phyloP scores from a whole-genome alignment of 2,329 filamentous ascomycete genomes.

The Fusarium kyushuense region DNA sequence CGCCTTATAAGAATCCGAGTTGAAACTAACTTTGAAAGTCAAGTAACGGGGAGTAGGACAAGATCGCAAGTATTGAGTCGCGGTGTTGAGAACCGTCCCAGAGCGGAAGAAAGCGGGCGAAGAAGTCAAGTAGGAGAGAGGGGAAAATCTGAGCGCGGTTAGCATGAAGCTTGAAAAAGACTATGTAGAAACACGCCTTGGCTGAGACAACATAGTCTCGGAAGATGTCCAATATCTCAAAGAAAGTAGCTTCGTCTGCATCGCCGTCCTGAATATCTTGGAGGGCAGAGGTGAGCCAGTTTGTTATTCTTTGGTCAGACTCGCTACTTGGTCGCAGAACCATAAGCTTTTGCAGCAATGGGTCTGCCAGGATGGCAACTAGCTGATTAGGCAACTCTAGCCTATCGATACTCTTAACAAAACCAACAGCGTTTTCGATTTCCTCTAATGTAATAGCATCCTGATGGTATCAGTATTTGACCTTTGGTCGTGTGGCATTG shows the following conservation, averaged over 20 bases:
- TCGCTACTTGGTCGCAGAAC: constrained; percentile 70
- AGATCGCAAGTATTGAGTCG: constrained; percentile 67
- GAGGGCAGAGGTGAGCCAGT: constrained; percentile 69
- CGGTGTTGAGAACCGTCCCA: constrained; percentile 73
- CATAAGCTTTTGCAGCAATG: constrained; percentile 81
- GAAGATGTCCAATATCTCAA: constrained; percentile 67
- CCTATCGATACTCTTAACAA: constrained; percentile 79
- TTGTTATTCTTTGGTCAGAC: constrained; percentile 64
- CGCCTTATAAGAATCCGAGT: not conserved
- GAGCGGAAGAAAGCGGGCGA: constrained; percentile 63
- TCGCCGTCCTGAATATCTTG: constrained; percentile 67
- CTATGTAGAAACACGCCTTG: constrained; percentile 59
- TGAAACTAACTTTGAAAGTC: constrained; percentile 65
- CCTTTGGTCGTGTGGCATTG: not conserved
- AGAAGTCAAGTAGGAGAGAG: constrained; percentile 62
- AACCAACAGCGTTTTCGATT: constrained; percentile 75
- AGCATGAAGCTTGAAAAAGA: constrained; percentile 10
- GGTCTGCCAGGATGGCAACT: constrained; percentile 80
- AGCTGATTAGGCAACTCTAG: constrained; percentile 87
- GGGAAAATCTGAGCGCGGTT: constrained; percentile 57
- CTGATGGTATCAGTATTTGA: constrained; percentile 51
- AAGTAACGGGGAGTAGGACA: constrained; percentile 66
- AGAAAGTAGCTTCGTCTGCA: constrained; percentile 60
- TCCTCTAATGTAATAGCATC: constrained; percentile 79
- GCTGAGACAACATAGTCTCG: constrained; percentile 67